Evolutionary conservation across 2,329 filamentous ascomycete species (phyloP).

Genomic region (Colletotrichum incanum): DNA sequence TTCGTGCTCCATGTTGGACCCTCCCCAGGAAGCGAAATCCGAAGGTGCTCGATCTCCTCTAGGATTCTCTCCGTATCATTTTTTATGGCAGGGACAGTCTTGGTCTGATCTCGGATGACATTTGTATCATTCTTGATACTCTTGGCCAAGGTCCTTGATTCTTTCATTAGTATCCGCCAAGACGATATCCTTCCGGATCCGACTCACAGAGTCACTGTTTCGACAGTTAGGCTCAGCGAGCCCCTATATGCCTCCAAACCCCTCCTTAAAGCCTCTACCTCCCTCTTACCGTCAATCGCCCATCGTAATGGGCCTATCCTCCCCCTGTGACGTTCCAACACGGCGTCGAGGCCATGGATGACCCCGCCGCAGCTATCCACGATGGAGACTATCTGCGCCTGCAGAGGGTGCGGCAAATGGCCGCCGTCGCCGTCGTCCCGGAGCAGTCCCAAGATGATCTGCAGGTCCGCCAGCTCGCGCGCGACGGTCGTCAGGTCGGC

Average conservation of each 20-base stretch:
- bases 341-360: not conserved
- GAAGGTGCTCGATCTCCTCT: not conserved
- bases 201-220: not conserved
- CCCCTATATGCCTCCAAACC: not conserved
- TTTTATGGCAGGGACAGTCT: not conserved
- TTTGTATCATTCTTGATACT: not conserved
- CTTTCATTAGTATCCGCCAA: too few species aligned
- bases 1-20: not conserved
- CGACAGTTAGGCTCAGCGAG: not conserved
- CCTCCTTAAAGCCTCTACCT: slow-evolving; percentile 1
- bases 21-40: not conserved
- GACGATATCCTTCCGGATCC: not conserved
- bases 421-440: not conserved
- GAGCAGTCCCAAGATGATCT: not conserved
- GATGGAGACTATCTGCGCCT: not conserved
- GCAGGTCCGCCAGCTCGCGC: slow-evolving; percentile 1
- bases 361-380: not conserved
- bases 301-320: not conserved
- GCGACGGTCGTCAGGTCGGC: not conserved
- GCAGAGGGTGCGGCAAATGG: not conserved
- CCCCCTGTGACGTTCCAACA: not conserved
- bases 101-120: not conserved
- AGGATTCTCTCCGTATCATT: not conserved
- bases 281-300: not conserved
- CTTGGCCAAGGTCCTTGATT: not conserved